A percentile compares a stretch with the other conserved stretches of the same genome.
phyloP scores from a whole-genome alignment of 2,329 filamentous ascomycete species.

The Pezicula carpinea region DNA sequence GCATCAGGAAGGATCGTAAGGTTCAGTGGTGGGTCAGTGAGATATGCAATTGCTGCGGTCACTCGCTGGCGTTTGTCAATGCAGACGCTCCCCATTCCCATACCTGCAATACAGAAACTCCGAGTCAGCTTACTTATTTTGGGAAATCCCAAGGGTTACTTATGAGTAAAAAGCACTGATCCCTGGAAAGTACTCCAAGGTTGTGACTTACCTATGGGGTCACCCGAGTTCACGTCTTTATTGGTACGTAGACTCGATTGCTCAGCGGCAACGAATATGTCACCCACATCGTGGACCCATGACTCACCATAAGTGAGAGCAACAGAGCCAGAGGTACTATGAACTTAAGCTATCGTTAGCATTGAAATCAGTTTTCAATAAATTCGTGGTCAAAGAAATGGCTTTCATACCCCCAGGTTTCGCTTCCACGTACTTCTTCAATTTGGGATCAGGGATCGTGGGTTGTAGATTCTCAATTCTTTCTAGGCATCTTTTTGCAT shows the following conservation, averaged over 20 bases:
- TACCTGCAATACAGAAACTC: too few relatives aligned
- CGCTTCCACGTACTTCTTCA: conserved; percentile 4
- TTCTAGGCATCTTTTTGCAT: conserved; percentile 43
- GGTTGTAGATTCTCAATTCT: conserved; percentile 31
- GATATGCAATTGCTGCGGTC: conserved; percentile 42
- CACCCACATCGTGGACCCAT: conserved; percentile 42
- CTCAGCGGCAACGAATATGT: conserved; percentile 40
- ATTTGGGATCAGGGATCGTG: background rate
- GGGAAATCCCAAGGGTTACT: too few relatives aligned
- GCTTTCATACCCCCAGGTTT: background rate
- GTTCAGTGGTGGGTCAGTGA: conserved; percentile 40
- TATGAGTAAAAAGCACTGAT: too few relatives aligned
- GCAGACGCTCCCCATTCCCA: conserved; percentile 44
- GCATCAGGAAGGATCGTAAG: conserved; percentile 44
- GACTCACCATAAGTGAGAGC: conserved; percentile 33
- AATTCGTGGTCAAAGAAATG: background rate
- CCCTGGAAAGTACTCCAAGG: too few relatives aligned
- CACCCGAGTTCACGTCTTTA: conserved; percentile 51
- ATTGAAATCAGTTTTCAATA: background rate
- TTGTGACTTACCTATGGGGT: too few relatives aligned
- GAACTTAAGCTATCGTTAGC: conserved; percentile 5
- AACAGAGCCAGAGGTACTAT: background rate
- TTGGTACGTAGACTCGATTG: conserved; percentile 43
- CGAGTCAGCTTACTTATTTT: too few relatives aligned
- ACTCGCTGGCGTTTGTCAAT: conserved; percentile 39